phyloP scores from a whole-genome alignment of 768 basidiomycete species.

The Boletus rubescentipes region DNA sequence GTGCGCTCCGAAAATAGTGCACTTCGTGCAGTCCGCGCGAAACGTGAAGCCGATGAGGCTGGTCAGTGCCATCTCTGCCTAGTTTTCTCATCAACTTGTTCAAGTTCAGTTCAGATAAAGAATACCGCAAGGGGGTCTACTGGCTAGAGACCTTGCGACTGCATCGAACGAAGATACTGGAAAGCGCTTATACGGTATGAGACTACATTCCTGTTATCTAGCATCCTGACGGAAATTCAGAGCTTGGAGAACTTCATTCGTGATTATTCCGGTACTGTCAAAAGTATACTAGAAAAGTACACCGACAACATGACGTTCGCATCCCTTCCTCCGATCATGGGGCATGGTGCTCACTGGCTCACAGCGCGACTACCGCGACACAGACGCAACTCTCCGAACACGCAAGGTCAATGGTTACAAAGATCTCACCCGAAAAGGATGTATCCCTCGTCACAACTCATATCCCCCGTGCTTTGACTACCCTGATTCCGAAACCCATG shows the following conservation, averaged over 20 bases:
- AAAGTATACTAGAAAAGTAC: slow-evolving; percentile 67
- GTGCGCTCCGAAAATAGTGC: slow-evolving; percentile 62
- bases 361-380: slow-evolving; percentile 76
- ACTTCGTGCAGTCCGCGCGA: slow-evolving; percentile 74
- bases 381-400: slow-evolving; percentile 73
- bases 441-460: slow-evolving; percentile 51
- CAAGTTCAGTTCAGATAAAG: slow-evolving; percentile 58
- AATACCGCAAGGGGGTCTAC: slow-evolving; percentile 86
- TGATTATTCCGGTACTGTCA: slow-evolving; percentile 66
- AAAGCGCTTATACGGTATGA: slow-evolving; percentile 75
- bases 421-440: slow-evolving; percentile 72
- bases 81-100: not conserved
- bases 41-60: slow-evolving; percentile 90
- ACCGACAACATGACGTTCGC: slow-evolving; percentile 70
- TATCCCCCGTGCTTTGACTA: slow-evolving; percentile 61
- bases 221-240: slow-evolving; percentile 38
- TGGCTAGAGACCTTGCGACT: slow-evolving; percentile 91
- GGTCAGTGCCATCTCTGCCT: slow-evolving; percentile 43
- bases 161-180: slow-evolving; percentile 75
- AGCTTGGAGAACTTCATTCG: slow-evolving; percentile 78
- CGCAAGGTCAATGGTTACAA: slow-evolving; percentile 56
- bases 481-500: slow-evolving; percentile 66
- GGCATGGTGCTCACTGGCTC: not conserved
- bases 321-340: not conserved
- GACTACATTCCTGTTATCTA: not conserved